Evolutionary conservation across 2,329 filamentous ascomycete species (phyloP), one percentile per base, ranked within the genome.

Genomic region (Trichophaea hybrida): DNA sequence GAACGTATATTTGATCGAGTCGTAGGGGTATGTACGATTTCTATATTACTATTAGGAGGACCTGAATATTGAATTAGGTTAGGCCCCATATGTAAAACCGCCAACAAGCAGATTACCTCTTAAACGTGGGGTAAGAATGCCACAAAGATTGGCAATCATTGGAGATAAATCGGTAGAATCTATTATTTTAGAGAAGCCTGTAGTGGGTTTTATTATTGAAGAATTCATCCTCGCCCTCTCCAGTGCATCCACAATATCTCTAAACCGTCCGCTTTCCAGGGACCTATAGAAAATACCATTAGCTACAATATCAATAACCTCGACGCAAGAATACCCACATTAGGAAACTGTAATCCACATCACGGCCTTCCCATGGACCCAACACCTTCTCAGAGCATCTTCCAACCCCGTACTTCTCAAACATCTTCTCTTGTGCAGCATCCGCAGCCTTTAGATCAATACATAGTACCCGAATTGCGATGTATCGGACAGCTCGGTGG

Each of bases 381-480:
- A 78, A 71, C 43, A 94, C 75, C 24, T 79, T 75, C 35, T 80
- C 80, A 6, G 51, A 43, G 40, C 34, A 52, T 56, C 58, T 58
- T 12, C 62, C 61, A 35, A 74, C 51, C 80, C 82, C 58, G 91
- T 75, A 78, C 68, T 80, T 76, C 53, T 75, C 73, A 35, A 94
- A 73, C 71, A 94, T 83, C 53, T 79, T 75, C 69, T 94, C 84
- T 52, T 86, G 77, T 63, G 87, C 87, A 64, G 78, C 76, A 71
- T 98, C 93, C 3, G 93, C 85, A 34, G 86, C 86, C 68, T 82
- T 82, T 67, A 94, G 80, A 59, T 88, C 81, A 64, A 88, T 77
- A 69, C 85, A 89, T 65, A 95, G 86, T 61, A 90, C 81, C 64
- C 88, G 81, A 59, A 94, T 79, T 12, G 89, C 85, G 62, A 97